Evolutionary conservation across 306 rosid genomes (phyloP).

Genomic region (Erythrophleum fordii): DNA sequence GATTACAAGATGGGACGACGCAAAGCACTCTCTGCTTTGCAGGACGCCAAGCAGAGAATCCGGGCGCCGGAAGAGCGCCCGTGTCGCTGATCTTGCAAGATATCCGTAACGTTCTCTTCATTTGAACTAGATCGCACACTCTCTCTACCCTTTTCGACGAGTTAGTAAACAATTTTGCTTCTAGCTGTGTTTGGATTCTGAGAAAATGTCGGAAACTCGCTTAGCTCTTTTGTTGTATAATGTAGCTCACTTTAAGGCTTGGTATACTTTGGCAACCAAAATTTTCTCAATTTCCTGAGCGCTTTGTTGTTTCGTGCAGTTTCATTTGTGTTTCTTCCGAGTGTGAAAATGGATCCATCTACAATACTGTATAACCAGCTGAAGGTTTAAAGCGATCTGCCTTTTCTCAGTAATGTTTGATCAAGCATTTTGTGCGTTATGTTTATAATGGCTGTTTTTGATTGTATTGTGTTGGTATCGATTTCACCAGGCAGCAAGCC

Average conservation of each 20-base stretch:
- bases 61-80: too few species aligned
- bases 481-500: constrained; percentile 69
- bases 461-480: constrained; percentile 33
- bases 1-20: too few species aligned
- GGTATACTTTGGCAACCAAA: background rate
- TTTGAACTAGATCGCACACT: background rate
- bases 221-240: background rate
- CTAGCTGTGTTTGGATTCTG: background rate
- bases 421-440: constrained; percentile 24
- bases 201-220: constrained; percentile 5
- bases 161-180: background rate
- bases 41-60: too few species aligned
- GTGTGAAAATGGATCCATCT: constrained; percentile 48
- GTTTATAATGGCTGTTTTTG: background rate
- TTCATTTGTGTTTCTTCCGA: background rate
- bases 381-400: constrained; percentile 37
- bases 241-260: background rate
- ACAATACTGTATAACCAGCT: constrained; percentile 51
- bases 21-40: too few species aligned
- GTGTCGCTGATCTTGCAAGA: background rate
- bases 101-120: too few species aligned
- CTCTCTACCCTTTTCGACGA: background rate
- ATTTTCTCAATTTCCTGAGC: background rate
- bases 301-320: background rate
- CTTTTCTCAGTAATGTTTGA: background rate